Base-by-base conservation (phyloP, 202 grass and related monocot species). In the Bolboschoenoplectus hybrid region DNA sequence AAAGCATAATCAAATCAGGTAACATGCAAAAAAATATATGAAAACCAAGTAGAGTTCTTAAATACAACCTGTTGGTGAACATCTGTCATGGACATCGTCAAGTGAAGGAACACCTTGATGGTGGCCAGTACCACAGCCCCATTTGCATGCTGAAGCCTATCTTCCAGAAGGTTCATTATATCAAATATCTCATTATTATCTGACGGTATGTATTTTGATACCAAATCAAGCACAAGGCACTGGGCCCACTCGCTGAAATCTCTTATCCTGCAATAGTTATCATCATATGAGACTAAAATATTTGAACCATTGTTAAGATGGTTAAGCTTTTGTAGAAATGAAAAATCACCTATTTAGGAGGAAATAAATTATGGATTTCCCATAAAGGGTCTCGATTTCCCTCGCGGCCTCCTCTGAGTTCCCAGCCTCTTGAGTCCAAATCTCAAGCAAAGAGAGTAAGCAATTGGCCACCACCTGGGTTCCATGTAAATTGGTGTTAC, bases 11-110 rank as follows among this genome's bases (percentile, higher is more conserved):
- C 17, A 45, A 34, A 70, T 43, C 7, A 79, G 34, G 38, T 40
- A 58, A 32, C 4, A n/a, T 51, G 5, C 38, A 73, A 38, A 44
- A 69, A 16, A 44, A 43, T 44, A 69, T 34, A 61, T 12, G 60
- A 16, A 20, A 47, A 87, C 14, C 77, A 82, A 87, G 35, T 53
- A 40, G 38, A 56, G 69, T 74, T 38, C 49, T 11, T 81, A 17
- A 56, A 62, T 89, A 34, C 63, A 67, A 97, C 97, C 97, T 99
- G 97, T 88, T 99, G 97, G 85, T 99, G 97, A 84, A 99, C 97
- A 92, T 97, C 97, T 86, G 89, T 99, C 97, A 99, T 99, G 61
- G 97, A 99, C 97, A 99, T 99, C 52, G 97, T 99, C 84, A 99
- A 81, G 87, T 99, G 97, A 68, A 97, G 89, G 90, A 99, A 99